Evolutionary conservation across 352 stramenopile species (phyloP), one percentile per base, ranked within the genome.

Genomic region (Aphanomyces euteiches): DNA sequence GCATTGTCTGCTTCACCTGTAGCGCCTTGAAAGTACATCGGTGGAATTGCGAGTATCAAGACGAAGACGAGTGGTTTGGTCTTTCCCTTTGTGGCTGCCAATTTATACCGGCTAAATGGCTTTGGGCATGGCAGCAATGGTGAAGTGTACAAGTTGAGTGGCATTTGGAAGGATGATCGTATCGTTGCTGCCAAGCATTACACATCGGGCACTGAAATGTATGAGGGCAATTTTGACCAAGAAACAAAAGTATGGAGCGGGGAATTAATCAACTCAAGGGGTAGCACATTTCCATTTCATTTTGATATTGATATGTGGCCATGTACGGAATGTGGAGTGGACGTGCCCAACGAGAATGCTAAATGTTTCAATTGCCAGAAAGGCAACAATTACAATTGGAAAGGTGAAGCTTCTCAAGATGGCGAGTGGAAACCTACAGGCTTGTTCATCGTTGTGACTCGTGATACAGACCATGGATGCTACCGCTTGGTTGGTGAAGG

Each of bases 401-500:
- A 12, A n/a, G 43, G 43, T 50, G 10, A 50, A n/a, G 2, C 17
- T n/a, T n/a, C 0, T 2, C 43, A n/a, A 7, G 54, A 61, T 13
- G 17, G 43, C 7, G 54, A 41, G 7, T 61, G 54, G 54, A 28
- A 37, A 5, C 3, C 28, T 28, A 28, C 28, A 28, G 28, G 28
- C 28, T 28, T 28, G 2, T 28, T 28, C 28, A 28, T 28, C 28
- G 28, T 28, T 28, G 28, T 28, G 28, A 28, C 28, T 28, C 28
- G 28, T 28, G 28, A 28, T 28, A 2, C 28, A 28, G 28, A 28
- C 28, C 28, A 28, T 28, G 28, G 28, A 28, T 28, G 28, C 28
- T 70, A 54, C 21, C 43, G 19, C 17, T 54, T 70, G 53, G 38
- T 70, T 0, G 64, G 64, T 39, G 38, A 39, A 45, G 64, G 64